Evolutionary conservation across 495 filamentous ascomycete genomes (phyloP).

Genomic region (Gamarada debralockiae): DNA sequence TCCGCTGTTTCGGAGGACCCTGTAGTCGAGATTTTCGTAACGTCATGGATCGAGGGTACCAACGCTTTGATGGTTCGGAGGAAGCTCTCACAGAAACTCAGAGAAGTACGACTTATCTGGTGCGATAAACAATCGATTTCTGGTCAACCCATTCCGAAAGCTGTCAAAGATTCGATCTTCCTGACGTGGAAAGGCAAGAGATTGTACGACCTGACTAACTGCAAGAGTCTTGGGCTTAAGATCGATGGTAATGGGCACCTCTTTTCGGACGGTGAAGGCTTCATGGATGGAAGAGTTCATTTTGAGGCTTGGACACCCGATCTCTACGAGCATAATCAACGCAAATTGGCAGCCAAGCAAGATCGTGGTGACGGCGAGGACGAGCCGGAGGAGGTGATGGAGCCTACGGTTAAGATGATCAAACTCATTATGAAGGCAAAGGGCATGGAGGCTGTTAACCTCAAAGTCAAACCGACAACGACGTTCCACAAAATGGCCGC

Average conservation of each 20-base stretch:
- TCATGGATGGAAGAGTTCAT: slow-evolving; percentile 45
- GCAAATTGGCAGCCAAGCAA: slow-evolving; percentile 34
- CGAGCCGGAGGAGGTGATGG: slow-evolving; percentile 21
- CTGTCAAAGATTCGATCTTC: slow-evolving; percentile 51
- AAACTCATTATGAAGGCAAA: slow-evolving; percentile 50
- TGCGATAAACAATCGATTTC: slow-evolving; percentile 54
- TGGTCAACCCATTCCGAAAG: slow-evolving; percentile 22
- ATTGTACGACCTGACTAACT: slow-evolving; percentile 70
- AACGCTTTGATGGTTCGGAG: slow-evolving; percentile 63
- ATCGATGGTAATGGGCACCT: slow-evolving; percentile 36
- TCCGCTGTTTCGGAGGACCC: slow-evolving; percentile 31
- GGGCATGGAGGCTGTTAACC: slow-evolving; percentile 33
- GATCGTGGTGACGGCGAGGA: slow-evolving; percentile 11
- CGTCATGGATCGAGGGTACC: slow-evolving; percentile 58
- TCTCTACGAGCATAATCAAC: slow-evolving; percentile 44
- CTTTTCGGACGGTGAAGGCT: slow-evolving; percentile 29
- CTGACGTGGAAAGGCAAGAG: slow-evolving; percentile 75
- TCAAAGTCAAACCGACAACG: slow-evolving; percentile 34
- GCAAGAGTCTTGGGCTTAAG: slow-evolving; percentile 58
- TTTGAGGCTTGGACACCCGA: slow-evolving; percentile 73
- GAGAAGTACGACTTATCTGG: slow-evolving; percentile 65
- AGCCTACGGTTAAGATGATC: slow-evolving; percentile 34
- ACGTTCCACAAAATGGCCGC: slow-evolving; percentile 32
- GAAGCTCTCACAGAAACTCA: slow-evolving; percentile 58
- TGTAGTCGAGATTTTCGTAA: slow-evolving; percentile 68